Evolutionary conservation across 1,139 yeast genomes (phyloP).

Genomic region (Magnusiomyces suaveolens): DNA sequence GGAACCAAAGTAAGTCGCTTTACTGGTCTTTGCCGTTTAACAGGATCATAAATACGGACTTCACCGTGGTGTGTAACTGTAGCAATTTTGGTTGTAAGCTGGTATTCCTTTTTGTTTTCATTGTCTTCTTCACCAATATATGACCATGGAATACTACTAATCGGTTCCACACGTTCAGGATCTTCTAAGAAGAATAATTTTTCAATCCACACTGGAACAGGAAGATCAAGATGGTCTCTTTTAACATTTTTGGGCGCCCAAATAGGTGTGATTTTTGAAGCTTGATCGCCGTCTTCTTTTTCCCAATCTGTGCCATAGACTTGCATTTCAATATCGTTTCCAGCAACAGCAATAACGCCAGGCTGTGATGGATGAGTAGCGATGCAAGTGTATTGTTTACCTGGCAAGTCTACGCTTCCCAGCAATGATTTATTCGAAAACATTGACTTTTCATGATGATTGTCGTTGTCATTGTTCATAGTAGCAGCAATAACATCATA

Average conservation of each 20-base stretch:
- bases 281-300: conserved; percentile 7
- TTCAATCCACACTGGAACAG: conserved; percentile 33
- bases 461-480: not conserved
- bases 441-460: not conserved
- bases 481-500: conserved; percentile 8
- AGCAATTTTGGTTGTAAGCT: conserved; percentile 35
- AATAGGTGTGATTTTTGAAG: conserved; percentile 14
- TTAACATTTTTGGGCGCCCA: conserved; percentile 36
- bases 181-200: conserved; percentile 26
- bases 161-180: conserved; percentile 1
- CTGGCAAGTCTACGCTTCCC: not conserved
- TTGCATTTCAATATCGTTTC: conserved; percentile 40
- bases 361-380: conserved; percentile 13
- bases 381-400: not conserved
- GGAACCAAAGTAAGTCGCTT: conserved; percentile 4
- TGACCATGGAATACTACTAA: conserved; percentile 4
- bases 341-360: conserved; percentile 33
- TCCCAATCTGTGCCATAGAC: conserved; percentile 17
- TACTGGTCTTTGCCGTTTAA: conserved; percentile 26
- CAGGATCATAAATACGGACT: conserved; percentile 31
- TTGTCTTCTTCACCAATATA: conserved; percentile 1
- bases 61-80: conserved; percentile 67
- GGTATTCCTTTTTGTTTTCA: conserved; percentile 19
- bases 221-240: conserved; percentile 31
- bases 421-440: not conserved